A percentile compares a stretch with the other conserved stretches of the same genome.
Evolutionary conservation across 805 yeast genomes (phyloP).

Genomic region (Cephaloascus albidus): DNA sequence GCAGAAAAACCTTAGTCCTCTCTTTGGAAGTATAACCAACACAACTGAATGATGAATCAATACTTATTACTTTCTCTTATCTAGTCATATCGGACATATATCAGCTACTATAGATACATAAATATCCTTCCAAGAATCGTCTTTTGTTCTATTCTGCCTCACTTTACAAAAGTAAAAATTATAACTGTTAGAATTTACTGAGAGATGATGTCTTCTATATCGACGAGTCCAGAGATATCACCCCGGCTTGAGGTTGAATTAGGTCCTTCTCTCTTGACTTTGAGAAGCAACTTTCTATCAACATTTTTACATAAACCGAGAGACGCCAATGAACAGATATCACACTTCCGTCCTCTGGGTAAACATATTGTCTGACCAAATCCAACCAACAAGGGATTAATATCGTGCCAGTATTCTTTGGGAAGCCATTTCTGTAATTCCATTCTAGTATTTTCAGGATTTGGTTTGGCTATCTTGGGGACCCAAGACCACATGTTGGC

Average conservation of each 20-base stretch:
- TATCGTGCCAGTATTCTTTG: conserved; percentile 64
- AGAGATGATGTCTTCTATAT: conserved; percentile 17
- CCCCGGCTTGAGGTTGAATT: conserved; percentile 26
- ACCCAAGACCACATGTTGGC: conserved; percentile 82
- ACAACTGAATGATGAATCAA: no score
- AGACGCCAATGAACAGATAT: conserved; percentile 49
- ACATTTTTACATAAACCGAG: conserved; percentile 50
- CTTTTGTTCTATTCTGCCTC: background rate
- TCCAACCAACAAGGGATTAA: conserved; percentile 83
- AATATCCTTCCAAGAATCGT: no score
- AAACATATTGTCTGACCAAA: conserved; percentile 87
- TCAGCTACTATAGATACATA: no score
- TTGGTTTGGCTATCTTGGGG: conserved; percentile 29
- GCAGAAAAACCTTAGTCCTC: no score
- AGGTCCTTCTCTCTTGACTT: conserved; percentile 10
- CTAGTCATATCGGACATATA: no score
- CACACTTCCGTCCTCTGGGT: conserved; percentile 64
- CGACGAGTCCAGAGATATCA: conserved; percentile 23
- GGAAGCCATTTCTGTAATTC: conserved; percentile 73
- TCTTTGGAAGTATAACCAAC: no score
- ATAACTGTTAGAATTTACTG: background rate
- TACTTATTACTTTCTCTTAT: no score
- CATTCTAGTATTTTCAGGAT: conserved; percentile 69
- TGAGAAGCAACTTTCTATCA: conserved; percentile 33
- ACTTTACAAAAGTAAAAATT: background rate